Base-by-base conservation (phyloP, 1,139 yeast species). In the Lodderomyces parapsilosis region DNA sequence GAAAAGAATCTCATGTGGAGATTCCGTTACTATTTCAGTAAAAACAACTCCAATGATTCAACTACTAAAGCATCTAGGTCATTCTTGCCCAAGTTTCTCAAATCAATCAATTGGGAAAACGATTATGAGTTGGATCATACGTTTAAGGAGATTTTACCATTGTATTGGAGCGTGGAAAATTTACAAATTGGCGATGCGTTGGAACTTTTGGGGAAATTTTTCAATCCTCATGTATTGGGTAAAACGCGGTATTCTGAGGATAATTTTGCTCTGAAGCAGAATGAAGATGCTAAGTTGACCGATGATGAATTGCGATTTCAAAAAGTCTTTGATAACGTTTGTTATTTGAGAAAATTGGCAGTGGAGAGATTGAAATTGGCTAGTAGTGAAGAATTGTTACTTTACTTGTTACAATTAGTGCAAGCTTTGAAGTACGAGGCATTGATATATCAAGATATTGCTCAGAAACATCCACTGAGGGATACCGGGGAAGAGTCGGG, bases 1-100 rank as follows among this genome's bases (percentile, higher is more conserved):
- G 98, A 93, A 52, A 90, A 87, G 67, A 90, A 90, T 51, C 65
- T 90, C 54, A 76, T 94, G 14, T 93, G 98, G 98, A 87, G 87
- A 62, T 93, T 86, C 62, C 69, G 99, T 43, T 93, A 88, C 65
- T 91, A 84, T 60, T 75, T 91, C 44, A 78, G 93, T 38, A 81
- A 86, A 49, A 86, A 85, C 55, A 58, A 66, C 46, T 48, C 63
- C 2, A 58, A 56, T 20, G 63, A 51, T 23, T 50, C 51, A 13
- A 48, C 43, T 23, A 45, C 48, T 10, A 53, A 53, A 36, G 47
- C 48, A n/a, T 51, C 54, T 10, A 63, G 60, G 39, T 81, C 80
- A 44, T 90, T 90, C 18, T 68, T 89, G 44, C 88, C 96, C 19
- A 93, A 93, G 61, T 83, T 93, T 50, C 74, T 93, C 47, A 89